Evolutionary conservation across 129 eudicot genomes (phyloP).

Genomic region (Centaurea solstitialis): DNA sequence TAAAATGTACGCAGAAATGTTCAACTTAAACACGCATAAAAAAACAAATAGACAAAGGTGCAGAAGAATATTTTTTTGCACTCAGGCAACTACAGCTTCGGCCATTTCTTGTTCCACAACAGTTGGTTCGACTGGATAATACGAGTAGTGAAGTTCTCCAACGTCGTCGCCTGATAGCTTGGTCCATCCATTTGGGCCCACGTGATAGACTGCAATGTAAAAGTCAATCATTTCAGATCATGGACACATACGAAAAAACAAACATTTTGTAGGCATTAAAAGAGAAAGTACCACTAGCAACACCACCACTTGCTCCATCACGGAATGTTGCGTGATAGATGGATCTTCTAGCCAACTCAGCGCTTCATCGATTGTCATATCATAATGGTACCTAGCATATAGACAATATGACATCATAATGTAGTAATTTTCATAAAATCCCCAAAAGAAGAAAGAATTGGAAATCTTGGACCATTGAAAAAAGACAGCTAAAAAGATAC

Average conservation of each 20-base stretch:
- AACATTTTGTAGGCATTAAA: too few species aligned
- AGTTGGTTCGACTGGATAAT: slow-evolving; percentile 73
- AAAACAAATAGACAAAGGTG: too few species aligned
- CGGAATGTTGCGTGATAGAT: slow-evolving; percentile 98
- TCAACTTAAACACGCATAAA: too few species aligned
- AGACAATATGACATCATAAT: neutral
- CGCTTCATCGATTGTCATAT: slow-evolving; percentile 89
- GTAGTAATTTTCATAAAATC: too few species aligned
- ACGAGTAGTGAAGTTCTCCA: slow-evolving; percentile 87
- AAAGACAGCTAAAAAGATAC: too few species aligned
- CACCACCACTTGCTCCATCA: slow-evolving; percentile 99
- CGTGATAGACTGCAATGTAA: slow-evolving; percentile 63
- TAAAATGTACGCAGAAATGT: neutral
- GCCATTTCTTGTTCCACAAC: slow-evolving; percentile 79
- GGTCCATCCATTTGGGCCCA: slow-evolving; percentile 95
- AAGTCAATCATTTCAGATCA: neutral
- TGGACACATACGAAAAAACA: too few species aligned
- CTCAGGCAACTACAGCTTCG: slow-evolving; percentile 47
- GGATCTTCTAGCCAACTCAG: slow-evolving; percentile 93
- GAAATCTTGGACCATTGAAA: too few species aligned
- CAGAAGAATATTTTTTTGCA: neutral
- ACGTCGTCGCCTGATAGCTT: slow-evolving; percentile 94
- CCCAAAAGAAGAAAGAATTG: too few species aligned
- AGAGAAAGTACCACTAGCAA: slow-evolving; percentile 76
- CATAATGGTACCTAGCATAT: slow-evolving; percentile 68